Percentiles rank a stretch among this genome's conserved stretches.
These are phyloP conservation scores for Nakazawaea pomicola DNA, from an alignment of 805 yeast species.

Conservation along the genomic window DNA sequence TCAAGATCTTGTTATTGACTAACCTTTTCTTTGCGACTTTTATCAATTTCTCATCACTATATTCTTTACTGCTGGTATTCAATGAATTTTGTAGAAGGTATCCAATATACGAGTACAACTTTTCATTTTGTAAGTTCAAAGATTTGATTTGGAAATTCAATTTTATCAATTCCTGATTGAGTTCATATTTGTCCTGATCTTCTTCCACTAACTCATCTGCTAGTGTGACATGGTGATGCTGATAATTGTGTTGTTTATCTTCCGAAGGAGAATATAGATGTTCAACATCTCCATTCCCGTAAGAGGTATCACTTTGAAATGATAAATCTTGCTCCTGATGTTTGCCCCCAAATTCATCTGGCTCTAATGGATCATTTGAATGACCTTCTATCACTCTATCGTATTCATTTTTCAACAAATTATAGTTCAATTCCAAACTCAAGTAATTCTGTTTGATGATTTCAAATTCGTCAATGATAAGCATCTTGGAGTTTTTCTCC, in stretches of 20 bases:
- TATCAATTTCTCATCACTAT: constrained; percentile 15
- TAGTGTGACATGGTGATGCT: constrained; percentile 4
- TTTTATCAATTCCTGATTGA: constrained; percentile 44
- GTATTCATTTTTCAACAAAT: constrained; percentile 23
- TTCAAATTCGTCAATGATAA: constrained; percentile 52
- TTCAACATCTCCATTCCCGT: constrained; percentile 14
- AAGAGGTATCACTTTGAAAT: constrained; percentile 9
- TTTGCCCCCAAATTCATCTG: background rate
- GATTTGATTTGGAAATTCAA: constrained; percentile 50
- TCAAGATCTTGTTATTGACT: constrained; percentile 13
- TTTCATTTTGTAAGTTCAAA: constrained; percentile 49
- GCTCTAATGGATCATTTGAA: background rate
- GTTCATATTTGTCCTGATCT: constrained; percentile 11
- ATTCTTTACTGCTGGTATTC: constrained; percentile 9
- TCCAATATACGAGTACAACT: constrained; percentile 51
- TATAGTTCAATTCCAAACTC: constrained; percentile 23
- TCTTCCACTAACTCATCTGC: background rate
- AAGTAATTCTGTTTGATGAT: constrained; percentile 33
- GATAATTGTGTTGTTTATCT: background rate
- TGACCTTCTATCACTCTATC: constrained; percentile 17
- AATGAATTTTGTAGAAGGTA: constrained; percentile 42
- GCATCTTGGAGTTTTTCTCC: constrained; percentile 45
- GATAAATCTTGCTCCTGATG: constrained; percentile 3
- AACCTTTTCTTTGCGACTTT: constrained; percentile 44
- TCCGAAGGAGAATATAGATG: constrained; percentile 15